Conservation (phyloP, 2,329 filamentous ascomycete genomes). For the Parasarocladium wereldwijsianum region DNA sequence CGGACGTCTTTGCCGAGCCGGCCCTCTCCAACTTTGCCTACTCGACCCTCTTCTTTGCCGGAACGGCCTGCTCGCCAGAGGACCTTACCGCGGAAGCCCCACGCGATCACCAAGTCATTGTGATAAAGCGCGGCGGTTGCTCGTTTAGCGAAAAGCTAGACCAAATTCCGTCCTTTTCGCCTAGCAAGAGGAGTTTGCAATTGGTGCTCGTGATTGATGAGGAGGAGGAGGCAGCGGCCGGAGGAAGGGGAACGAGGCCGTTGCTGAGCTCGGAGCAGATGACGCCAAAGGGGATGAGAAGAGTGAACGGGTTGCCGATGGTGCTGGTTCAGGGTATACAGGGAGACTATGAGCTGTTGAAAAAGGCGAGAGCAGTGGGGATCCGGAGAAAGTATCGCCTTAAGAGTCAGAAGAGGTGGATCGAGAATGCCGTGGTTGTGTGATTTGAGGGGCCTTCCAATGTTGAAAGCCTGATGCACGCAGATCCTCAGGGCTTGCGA, state of each 20-base stretch:
- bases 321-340: constrained; percentile 67
- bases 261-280: constrained; percentile 61
- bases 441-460: constrained; percentile 9
- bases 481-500: no score
- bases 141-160: constrained; percentile 70
- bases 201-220: constrained; percentile 61
- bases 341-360: constrained; percentile 43
- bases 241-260: constrained; percentile 35
- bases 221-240: constrained; percentile 22
- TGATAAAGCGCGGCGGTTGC: constrained; percentile 72
- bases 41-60: constrained; percentile 57
- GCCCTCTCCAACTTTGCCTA: constrained; percentile 41
- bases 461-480: not conserved
- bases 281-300: constrained; percentile 52
- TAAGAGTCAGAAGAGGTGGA: constrained; percentile 63
- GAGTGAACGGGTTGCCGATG: constrained; percentile 64
- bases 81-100: constrained; percentile 28
- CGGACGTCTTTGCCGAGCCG: constrained; percentile 23
- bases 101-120: constrained; percentile 57
- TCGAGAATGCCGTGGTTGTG: constrained; percentile 62
- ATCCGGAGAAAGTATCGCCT: constrained; percentile 67
- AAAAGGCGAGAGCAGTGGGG: constrained; percentile 51
- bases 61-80: constrained; percentile 47
- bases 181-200: constrained; percentile 43
- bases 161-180: constrained; percentile 64